A percentile compares a stretch with the other conserved stretches of the same genome.
Evolutionary conservation across 2,329 filamentous ascomycete genomes (phyloP).

Genomic region (Trichothecium roseum): DNA sequence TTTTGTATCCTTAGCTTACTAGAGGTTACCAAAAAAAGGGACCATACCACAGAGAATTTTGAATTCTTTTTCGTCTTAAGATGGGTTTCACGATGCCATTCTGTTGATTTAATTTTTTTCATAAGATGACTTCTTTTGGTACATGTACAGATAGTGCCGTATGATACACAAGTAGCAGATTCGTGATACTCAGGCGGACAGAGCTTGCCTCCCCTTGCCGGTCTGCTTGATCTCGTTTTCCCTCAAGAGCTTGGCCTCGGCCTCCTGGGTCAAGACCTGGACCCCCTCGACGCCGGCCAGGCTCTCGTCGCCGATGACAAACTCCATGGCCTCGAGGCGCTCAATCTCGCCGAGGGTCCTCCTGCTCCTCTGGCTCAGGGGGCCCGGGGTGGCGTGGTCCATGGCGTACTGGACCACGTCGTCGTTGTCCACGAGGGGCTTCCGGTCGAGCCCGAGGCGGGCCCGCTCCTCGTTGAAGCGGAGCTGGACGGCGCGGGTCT

Average conservation of each 20-base stretch:
- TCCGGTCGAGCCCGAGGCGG: conserved; percentile 47
- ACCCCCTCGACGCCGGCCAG: conserved; percentile 23
- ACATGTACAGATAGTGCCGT: no score
- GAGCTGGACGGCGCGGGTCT: conserved; percentile 55
- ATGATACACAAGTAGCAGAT: conserved; percentile 9
- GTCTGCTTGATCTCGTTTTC: conserved; percentile 16
- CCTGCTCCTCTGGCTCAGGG: conserved; percentile 22
- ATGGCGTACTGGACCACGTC: conserved; percentile 28
- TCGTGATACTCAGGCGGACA: no score
- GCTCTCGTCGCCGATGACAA: conserved; percentile 33
- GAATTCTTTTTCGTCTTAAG: no score
- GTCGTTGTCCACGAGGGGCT: conserved; percentile 23
- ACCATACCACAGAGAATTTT: no score
- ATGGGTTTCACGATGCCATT: no score
- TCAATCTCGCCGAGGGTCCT: conserved; percentile 27
- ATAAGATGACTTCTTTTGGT: no score
- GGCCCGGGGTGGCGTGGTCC: conserved; percentile 29
- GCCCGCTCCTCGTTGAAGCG: conserved; percentile 56
- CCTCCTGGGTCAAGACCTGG: conserved; percentile 29
- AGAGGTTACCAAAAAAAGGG: background rate
- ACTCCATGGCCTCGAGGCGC: conserved; percentile 9
- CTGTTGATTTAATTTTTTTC: no score
- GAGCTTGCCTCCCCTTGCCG: conserved; percentile 4
- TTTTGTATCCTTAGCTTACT: no score
- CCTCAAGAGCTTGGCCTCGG: conserved; percentile 18